Conservation (phyloP, 805 yeast genomes). For the Metschnikowia reukaufii region DNA sequence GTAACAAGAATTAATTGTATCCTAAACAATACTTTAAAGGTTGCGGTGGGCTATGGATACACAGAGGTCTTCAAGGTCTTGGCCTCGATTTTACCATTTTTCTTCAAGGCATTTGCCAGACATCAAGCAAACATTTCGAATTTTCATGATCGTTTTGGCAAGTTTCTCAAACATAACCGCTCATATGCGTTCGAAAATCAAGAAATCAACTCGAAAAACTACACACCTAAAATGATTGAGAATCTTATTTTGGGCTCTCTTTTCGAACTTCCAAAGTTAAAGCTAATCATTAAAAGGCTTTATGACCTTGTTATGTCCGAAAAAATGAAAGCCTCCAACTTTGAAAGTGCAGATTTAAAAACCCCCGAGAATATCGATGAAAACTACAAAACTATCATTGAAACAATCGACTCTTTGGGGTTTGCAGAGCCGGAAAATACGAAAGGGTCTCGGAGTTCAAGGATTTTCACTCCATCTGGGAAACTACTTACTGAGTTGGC, state of each 20-base stretch:
- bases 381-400: constrained; percentile 53
- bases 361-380: constrained; percentile 31
- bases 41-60: constrained; percentile 68
- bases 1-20: constrained; percentile 87
- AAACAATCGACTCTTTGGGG: constrained; percentile 82
- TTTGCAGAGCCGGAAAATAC: constrained; percentile 39
- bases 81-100: constrained; percentile 81
- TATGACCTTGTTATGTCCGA: constrained; percentile 49
- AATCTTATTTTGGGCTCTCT: constrained; percentile 60
- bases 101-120: constrained; percentile 87
- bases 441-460: constrained; percentile 6
- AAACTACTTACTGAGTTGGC: constrained; percentile 83
- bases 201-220: constrained; percentile 30
- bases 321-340: constrained; percentile 24
- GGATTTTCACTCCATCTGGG: constrained; percentile 90
- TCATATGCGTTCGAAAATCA: constrained; percentile 30
- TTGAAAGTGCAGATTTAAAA: constrained; percentile 17
- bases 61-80: constrained; percentile 77
- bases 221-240: constrained; percentile 34
- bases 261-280: constrained; percentile 68
- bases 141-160: constrained; percentile 55
- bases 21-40: constrained; percentile 68
- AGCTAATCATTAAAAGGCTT: constrained; percentile 65
- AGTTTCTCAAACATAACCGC: constrained; percentile 31
- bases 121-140: constrained; percentile 88